Evolutionary conservation across 345 rosid genomes (phyloP).

Genomic region (Eutrema yunnanense): DNA sequence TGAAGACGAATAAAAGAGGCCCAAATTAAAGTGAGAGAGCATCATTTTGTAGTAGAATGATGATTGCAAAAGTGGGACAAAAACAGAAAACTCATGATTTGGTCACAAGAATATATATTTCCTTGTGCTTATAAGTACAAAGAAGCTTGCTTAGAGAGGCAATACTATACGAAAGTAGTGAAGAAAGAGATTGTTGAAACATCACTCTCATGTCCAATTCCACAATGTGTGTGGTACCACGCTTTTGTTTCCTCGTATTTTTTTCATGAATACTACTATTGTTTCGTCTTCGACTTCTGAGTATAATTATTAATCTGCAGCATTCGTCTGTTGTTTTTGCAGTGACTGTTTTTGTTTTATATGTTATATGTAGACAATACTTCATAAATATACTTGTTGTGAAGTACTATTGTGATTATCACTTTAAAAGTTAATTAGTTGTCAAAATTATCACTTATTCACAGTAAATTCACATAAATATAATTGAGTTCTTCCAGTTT

Average conservation of each 20-base stretch:
- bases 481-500: background rate
- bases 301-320: background rate
- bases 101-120: constrained; percentile 23
- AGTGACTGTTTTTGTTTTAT: background rate
- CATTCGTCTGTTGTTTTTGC: background rate
- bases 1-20: constrained; percentile 5
- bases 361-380: background rate
- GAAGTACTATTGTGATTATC: background rate
- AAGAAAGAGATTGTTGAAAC: constrained; percentile 20
- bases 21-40: constrained; percentile 16
- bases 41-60: constrained; percentile 29
- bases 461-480: background rate
- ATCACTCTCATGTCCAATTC: constrained; percentile 14
- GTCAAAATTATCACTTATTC: background rate
- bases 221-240: background rate
- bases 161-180: constrained; percentile 14
- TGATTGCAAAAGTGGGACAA: constrained; percentile 30
- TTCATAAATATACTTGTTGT: background rate
- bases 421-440: background rate
- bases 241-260: constrained; percentile 16
- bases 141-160: constrained; percentile 2
- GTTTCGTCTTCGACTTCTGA: background rate
- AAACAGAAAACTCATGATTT: constrained; percentile 25
- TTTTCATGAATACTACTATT: background rate
- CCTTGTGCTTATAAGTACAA: constrained; percentile 14